A percentile compares a stretch with the other conserved stretches of the same genome.
phyloP scores from a whole-genome alignment of 2,329 filamentous ascomycete species.

The Pseudocercospora macadamiae region DNA sequence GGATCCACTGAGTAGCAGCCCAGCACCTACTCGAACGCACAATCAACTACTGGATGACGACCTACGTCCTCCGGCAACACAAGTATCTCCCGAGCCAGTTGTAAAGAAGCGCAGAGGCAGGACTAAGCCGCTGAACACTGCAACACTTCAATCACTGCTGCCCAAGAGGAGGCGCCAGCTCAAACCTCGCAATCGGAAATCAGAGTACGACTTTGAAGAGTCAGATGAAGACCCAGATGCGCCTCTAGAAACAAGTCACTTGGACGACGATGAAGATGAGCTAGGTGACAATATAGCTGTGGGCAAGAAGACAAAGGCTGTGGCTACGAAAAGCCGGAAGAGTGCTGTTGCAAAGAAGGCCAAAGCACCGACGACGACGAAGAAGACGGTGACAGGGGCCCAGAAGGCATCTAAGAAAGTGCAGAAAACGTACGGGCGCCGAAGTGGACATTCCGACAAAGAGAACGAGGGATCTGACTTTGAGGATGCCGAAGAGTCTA shows the following conservation, averaged over 20 bases:
- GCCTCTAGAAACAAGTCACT: slow-evolving; percentile 25
- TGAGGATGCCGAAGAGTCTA: slow-evolving; percentile 32
- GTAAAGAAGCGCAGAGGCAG: slow-evolving; percentile 33
- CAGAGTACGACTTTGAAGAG: slow-evolving; percentile 46
- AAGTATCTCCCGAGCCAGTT: slow-evolving; percentile 29
- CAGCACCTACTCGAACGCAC: slow-evolving; percentile 10
- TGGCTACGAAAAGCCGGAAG: slow-evolving; percentile 17
- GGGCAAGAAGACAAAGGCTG: slow-evolving; percentile 27
- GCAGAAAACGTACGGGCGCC: slow-evolving; percentile 32
- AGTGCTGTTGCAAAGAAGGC: slow-evolving; percentile 25
- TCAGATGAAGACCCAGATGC: slow-evolving; percentile 38
- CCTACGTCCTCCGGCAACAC: slow-evolving; percentile 29
- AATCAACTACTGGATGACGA: neutral
- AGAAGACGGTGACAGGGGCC: slow-evolving; percentile 16
- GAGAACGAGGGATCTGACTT: slow-evolving; percentile 43
- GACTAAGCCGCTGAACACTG: slow-evolving; percentile 43
- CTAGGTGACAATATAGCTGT: slow-evolving; percentile 32
- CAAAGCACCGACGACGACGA: slow-evolving; percentile 15
- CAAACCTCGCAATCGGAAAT: slow-evolving; percentile 28
- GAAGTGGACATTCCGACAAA: slow-evolving; percentile 46
- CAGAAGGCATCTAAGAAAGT: slow-evolving; percentile 20
- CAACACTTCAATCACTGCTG: slow-evolving; percentile 48
- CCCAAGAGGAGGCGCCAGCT: slow-evolving; percentile 43
- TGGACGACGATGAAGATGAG: slow-evolving; percentile 48
- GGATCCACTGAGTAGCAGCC: slow-evolving; percentile 49